Evolutionary conservation across 2,329 filamentous ascomycete species (phyloP).

Genomic region (Cadophora sp.): DNA sequence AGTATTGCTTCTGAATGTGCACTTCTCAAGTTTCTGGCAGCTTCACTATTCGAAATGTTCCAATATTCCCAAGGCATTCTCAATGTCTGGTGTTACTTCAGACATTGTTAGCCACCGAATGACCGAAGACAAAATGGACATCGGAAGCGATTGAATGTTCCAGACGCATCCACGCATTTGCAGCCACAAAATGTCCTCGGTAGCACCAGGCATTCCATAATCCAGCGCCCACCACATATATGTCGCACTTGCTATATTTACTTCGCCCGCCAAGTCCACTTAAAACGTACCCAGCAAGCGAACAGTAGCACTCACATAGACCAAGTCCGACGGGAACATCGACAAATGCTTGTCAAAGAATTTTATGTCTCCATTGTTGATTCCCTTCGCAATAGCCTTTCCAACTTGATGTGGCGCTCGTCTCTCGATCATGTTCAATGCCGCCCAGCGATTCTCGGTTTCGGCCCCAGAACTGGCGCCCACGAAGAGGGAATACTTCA

Average conservation of each 20-base stretch:
- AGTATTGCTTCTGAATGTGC: not conserved
- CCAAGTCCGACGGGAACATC: constrained; percentile 88
- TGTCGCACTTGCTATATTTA: not conserved
- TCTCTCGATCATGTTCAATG: constrained; percentile 87
- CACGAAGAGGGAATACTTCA: constrained; percentile 87
- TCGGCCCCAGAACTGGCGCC: constrained; percentile 86
- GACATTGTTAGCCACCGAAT: not conserved
- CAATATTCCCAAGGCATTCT: not conserved
- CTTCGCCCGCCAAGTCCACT: not conserved
- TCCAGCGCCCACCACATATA: no score
- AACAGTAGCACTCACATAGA: constrained; percentile 63
- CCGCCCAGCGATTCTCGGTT: constrained; percentile 92
- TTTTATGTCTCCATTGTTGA: constrained; percentile 86
- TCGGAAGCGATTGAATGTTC: no score
- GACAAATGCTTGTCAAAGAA: constrained; percentile 95
- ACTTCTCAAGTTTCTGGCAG: not conserved
- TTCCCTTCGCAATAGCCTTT: constrained; percentile 88
- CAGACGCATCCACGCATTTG: not conserved
- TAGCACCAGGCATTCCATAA: not conserved
- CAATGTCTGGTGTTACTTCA: not conserved
- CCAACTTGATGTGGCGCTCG: constrained; percentile 87
- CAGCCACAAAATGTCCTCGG: not conserved
- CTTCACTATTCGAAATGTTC: not conserved
- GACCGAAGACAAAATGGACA: not conserved
- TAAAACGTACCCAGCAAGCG: not conserved